Evolutionary conservation across 192 early-diverging fungal genomes (phyloP).

Genomic region (Backusella circina): DNA sequence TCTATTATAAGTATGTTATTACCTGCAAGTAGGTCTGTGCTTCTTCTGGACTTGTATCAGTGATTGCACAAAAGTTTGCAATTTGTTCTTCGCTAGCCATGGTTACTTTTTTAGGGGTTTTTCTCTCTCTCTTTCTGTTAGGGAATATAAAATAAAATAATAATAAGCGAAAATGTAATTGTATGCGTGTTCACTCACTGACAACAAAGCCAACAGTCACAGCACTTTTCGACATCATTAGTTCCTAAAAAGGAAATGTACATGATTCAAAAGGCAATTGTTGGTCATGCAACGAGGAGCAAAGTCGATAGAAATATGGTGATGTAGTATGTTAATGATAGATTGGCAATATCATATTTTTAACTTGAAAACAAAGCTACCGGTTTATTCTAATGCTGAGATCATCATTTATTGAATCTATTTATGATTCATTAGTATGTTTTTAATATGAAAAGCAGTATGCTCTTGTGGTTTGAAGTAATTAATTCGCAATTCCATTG

Average conservation of each 20-base stretch:
- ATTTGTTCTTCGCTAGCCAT: constrained; percentile 28
- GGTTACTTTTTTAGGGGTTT: background rate
- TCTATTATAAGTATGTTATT: background rate
- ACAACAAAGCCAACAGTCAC: background rate
- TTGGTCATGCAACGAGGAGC: too few relatives aligned
- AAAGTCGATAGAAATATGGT: too few relatives aligned
- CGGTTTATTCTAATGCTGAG: too few relatives aligned
- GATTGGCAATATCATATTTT: too few relatives aligned
- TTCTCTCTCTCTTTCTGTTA: too few relatives aligned
- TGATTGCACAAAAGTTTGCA: constrained; percentile 63
- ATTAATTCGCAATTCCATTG: too few relatives aligned
- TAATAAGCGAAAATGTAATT: background rate
- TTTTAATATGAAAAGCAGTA: too few relatives aligned
- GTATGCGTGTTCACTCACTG: background rate
- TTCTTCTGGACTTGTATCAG: constrained; percentile 66
- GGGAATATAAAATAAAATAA: background rate
- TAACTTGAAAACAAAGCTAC: too few relatives aligned
- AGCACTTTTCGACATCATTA: background rate
- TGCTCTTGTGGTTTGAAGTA: too few relatives aligned
- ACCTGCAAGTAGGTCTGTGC: constrained; percentile 70
- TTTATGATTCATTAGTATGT: too few relatives aligned
- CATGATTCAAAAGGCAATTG: background rate
- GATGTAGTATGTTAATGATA: too few relatives aligned
- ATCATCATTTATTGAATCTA: too few relatives aligned
- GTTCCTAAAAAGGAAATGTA: background rate